A percentile compares a stretch with the other conserved stretches of the same genome.
phyloP scores from a whole-genome alignment of 1,284 basidiomycete species.

The Ustilago nuda region DNA sequence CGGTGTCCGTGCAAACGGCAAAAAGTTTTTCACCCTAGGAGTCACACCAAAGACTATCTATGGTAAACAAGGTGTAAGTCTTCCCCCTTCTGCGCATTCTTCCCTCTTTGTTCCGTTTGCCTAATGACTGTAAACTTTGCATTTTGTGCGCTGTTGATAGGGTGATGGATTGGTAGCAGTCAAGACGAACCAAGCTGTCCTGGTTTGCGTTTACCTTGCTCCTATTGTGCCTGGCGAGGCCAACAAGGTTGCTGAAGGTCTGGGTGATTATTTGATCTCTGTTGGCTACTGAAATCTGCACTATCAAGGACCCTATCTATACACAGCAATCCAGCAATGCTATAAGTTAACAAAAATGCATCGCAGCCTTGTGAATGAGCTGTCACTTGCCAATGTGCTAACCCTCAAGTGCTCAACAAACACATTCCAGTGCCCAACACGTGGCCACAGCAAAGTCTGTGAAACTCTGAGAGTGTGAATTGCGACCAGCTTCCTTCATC shows the following conservation, averaged over 20 bases:
- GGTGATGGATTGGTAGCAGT: constrained; percentile 83
- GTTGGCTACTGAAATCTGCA: constrained; percentile 55
- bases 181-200: constrained; percentile 87
- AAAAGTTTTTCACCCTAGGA: constrained; percentile 83
- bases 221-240: constrained; percentile 78
- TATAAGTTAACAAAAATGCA: neutral
- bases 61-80: constrained; percentile 82
- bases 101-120: neutral
- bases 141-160: constrained; percentile 70
- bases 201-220: constrained; percentile 81
- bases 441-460: no score
- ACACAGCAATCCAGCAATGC: neutral
- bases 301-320: neutral
- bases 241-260: constrained; percentile 77
- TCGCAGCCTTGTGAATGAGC: no score
- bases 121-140: constrained; percentile 8
- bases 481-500: no score
- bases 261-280: constrained; percentile 65
- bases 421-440: no score
- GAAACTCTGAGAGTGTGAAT: no score
- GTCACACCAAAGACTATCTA: constrained; percentile 78
- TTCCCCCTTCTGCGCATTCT: neutral
- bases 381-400: no score
- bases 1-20: constrained; percentile 79
- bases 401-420: no score